Evolutionary conservation across 306 rosid genomes (phyloP), one percentile per base, ranked within the genome.

Genomic region (Canavalia gladiata): DNA sequence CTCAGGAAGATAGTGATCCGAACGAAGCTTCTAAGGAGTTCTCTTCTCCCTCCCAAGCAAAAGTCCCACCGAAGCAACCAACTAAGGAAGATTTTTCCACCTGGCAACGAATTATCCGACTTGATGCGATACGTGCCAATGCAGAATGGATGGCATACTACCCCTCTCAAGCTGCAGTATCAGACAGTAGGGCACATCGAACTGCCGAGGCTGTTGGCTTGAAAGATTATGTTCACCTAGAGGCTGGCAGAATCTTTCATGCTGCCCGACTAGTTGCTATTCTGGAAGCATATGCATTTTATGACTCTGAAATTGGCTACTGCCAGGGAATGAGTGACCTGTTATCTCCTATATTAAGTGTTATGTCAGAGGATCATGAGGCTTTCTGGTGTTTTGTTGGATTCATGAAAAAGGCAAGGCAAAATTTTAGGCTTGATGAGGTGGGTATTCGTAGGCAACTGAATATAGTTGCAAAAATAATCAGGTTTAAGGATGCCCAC

Each of bases 331-430:
- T 96, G 99, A 96, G 99, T 43, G 99, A 96, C 85, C 89, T 96
- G 39, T 93, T 96, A 68, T 96, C 99, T 71, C 99, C 99, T 42
- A 96, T 96, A 77, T 59, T 91, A 79, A 64, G 91, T 68, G 97
- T 96, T 41, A 86, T 96, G 62, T 76, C 91, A 0, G 99, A 96
- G 46, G 98, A 96, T 87, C 90, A 92, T 0, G 99, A 93, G 84
- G 99, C 99, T 56, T 96, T 96, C 91, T 96, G 99, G 98, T 96
- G 99, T 85, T 96, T 96, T 85, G 98, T 92, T 72, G 99, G 99
- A 77, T 96, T 96, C 87, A 96, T 96, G 99, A 92, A 87, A 90
- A 93, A 92, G 89, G 99, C 99, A 35, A 88, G 99, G 67, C 98
- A 96, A 79, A 96, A 93, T 84, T 96, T 96, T 83, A 89, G 99